Evolutionary conservation across 371 early-diverging fungal genomes (phyloP).

Genomic region (Amoeboaphelidium protococcarum): DNA sequence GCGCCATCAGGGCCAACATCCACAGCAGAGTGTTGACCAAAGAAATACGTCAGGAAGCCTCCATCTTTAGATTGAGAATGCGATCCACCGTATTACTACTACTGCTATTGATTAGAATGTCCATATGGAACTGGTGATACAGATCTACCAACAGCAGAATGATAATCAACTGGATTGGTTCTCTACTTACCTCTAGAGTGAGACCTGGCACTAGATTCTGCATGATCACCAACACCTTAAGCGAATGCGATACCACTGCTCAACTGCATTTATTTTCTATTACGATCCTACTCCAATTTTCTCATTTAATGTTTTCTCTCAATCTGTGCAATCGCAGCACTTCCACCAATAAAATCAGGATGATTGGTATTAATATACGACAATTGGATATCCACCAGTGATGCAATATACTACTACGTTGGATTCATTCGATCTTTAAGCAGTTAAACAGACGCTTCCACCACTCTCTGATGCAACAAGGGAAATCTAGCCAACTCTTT

Average conservation of each 20-base stretch:
- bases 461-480: slow-evolving; percentile 36
- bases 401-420: slow-evolving; percentile 32
- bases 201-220: background rate
- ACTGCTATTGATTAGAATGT: background rate
- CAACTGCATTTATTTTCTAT: background rate
- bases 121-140: background rate
- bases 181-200: background rate
- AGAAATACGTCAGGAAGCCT: slow-evolving; percentile 2
- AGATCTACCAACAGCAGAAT: background rate
- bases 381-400: slow-evolving; percentile 53
- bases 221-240: background rate
- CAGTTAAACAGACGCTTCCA: slow-evolving; percentile 46
- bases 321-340: slow-evolving; percentile 19
- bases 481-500: slow-evolving; percentile 50
- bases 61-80: too few relatives aligned
- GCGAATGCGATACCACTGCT: background rate
- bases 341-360: slow-evolving; percentile 61
- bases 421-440: slow-evolving; percentile 45
- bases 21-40: slow-evolving; percentile 3
- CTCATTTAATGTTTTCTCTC: slow-evolving; percentile 3
- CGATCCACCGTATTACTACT: too few relatives aligned
- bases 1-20: slow-evolving; percentile 1
- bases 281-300: background rate
- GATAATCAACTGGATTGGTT: background rate
- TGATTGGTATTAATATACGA: slow-evolving; percentile 80